Evolutionary conservation across 495 filamentous ascomycete species (phyloP).

Genomic region (Xylaria intraflava): DNA sequence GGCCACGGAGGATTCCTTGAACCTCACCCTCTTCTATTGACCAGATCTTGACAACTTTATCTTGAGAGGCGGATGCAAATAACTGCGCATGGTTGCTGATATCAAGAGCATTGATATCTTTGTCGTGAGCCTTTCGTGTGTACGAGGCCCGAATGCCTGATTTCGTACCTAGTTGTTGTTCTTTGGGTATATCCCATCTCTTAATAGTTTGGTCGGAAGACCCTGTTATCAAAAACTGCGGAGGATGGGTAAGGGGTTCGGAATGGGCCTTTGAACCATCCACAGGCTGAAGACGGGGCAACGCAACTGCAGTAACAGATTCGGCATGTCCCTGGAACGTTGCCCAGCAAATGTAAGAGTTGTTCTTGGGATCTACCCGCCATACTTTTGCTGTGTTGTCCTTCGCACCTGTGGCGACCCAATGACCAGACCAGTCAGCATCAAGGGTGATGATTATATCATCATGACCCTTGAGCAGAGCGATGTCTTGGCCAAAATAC

Average conservation of each 20-base stretch:
- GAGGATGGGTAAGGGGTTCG: slow-evolving; percentile 70
- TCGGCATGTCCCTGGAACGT: slow-evolving; percentile 88
- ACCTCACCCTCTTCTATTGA: slow-evolving; percentile 79
- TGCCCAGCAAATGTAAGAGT: slow-evolving; percentile 70
- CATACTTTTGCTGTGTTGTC: slow-evolving; percentile 92
- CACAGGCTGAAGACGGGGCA: slow-evolving; percentile 62
- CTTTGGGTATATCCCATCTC: slow-evolving; percentile 64
- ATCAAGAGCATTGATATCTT: slow-evolving; percentile 95
- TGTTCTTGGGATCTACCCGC: slow-evolving; percentile 71
- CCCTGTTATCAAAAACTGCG: slow-evolving; percentile 77
- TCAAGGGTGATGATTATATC: slow-evolving; percentile 95
- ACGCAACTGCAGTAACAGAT: slow-evolving; percentile 83
- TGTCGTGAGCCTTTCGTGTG: slow-evolving; percentile 92
- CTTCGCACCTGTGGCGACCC: slow-evolving; percentile 93
- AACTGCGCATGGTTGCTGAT: slow-evolving; percentile 59
- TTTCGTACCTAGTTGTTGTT: slow-evolving; percentile 37
- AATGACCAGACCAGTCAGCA: slow-evolving; percentile 91
- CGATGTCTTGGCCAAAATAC: slow-evolving; percentile 84
- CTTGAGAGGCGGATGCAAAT: slow-evolving; percentile 94
- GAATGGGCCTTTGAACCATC: slow-evolving; percentile 55
- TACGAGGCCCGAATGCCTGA: slow-evolving; percentile 54
- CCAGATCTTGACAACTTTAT: slow-evolving; percentile 96
- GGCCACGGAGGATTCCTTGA: slow-evolving; percentile 81
- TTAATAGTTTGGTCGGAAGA: slow-evolving; percentile 95
- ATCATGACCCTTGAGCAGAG: slow-evolving; percentile 76